Percentiles rank a stretch among this genome's conserved stretches.
Evolutionary conservation across 208 protist genomes (phyloP).

Genomic region (Endotrypanum monterogeii): DNA sequence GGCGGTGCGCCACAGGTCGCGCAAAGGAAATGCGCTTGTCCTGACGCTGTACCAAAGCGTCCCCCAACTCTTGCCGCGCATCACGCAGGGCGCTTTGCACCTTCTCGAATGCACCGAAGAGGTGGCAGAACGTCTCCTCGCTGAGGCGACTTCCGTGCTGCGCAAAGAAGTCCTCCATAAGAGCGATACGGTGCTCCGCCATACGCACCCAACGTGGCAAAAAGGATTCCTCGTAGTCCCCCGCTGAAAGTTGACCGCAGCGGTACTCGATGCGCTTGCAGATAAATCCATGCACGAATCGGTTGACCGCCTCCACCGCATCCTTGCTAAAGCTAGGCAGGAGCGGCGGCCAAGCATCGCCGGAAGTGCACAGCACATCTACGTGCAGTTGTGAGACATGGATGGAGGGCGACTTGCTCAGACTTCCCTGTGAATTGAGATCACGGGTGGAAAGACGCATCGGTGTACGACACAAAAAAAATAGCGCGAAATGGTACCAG

Average conservation of each 20-base stretch:
- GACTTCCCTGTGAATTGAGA: conserved; percentile 27
- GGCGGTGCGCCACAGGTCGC: conserved; percentile 39
- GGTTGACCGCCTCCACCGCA: conserved; percentile 23
- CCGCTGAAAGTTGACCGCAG: conserved; percentile 35
- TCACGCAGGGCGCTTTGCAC: conserved; percentile 43
- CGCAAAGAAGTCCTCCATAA: conserved; percentile 36
- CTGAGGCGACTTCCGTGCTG: conserved; percentile 20
- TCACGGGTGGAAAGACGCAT: conserved; percentile 34
- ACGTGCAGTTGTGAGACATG: conserved; percentile 10
- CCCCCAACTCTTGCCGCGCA: conserved; percentile 32
- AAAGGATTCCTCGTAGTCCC: conserved; percentile 27
- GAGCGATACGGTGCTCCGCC: conserved; percentile 24
- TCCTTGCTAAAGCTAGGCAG: conserved; percentile 35
- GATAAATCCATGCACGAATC: conserved; percentile 43
- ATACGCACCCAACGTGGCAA: conserved; percentile 36
- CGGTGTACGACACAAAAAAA: not conserved
- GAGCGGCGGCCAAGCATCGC: conserved; percentile 35
- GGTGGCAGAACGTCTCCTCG: conserved; percentile 18
- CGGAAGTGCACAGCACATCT: conserved; percentile 18
- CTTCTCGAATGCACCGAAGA: conserved; percentile 34
- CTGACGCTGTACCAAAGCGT: not conserved
- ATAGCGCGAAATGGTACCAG: not conserved
- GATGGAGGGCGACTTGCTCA: conserved; percentile 26
- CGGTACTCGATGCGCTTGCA: conserved; percentile 43
- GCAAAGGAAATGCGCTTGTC: conserved; percentile 48